Conservation (phyloP, 371 early-diverging fungal genomes). For the Nematocida homosporus region DNA sequence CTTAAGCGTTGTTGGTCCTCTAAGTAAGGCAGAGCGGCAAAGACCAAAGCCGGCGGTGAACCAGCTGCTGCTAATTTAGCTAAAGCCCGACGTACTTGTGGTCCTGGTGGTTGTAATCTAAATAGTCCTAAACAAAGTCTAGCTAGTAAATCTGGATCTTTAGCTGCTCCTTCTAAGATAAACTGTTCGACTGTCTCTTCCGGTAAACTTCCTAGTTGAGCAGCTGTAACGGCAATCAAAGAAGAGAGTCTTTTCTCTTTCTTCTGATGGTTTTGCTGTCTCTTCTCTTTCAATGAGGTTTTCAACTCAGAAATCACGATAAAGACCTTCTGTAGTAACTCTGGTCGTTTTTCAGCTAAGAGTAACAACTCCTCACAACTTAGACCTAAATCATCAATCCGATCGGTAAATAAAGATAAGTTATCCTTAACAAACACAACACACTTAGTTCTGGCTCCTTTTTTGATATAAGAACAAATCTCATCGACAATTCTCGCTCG, state of each 20-base stretch:
- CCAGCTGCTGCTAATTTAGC: neutral
- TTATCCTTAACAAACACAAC: conserved; percentile 31
- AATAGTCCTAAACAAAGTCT: conserved; percentile 49
- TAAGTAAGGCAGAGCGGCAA: conserved; percentile 28
- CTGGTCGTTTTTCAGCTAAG: conserved; percentile 3
- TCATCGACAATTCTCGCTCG: conserved; percentile 30
- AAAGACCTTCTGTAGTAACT: conserved; percentile 6
- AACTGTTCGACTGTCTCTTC: conserved; percentile 1
- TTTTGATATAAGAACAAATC: conserved; percentile 27
- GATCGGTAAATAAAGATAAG: conserved; percentile 8
- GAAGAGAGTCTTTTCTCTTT: conserved; percentile 26
- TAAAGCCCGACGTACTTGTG: neutral
- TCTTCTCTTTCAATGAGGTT: conserved; percentile 17
- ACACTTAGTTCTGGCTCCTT: conserved; percentile 24
- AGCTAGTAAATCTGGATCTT: conserved; percentile 32
- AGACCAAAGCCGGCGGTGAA: conserved; percentile 13
- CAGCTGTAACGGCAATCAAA: conserved; percentile 7
- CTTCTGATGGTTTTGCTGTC: conserved; percentile 12
- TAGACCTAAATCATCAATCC: conserved; percentile 8
- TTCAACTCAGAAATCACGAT: conserved; percentile 13
- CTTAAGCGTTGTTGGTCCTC: conserved; percentile 6
- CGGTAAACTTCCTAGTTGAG: conserved; percentile 16
- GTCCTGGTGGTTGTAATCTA: conserved; percentile 13
- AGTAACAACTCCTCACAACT: conserved; percentile 32
- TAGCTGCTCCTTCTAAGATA: conserved; percentile 6